These are phyloP conservation scores for Globisporangium solare DNA, from an alignment of 352 stramenopile species.

Conservation along the genomic window DNA sequence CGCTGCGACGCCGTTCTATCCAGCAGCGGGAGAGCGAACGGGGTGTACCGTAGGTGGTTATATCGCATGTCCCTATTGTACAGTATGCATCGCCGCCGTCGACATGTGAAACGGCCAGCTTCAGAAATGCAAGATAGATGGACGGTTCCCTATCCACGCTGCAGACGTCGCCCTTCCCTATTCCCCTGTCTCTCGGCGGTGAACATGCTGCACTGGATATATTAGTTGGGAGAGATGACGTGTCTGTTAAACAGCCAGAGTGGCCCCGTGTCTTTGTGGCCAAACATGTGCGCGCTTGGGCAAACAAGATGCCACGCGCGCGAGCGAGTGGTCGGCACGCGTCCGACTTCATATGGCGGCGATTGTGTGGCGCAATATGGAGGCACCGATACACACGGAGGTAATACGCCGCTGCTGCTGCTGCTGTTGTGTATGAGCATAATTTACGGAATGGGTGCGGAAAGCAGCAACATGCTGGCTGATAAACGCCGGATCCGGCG, in stretches of 20 bases:
- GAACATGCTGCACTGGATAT: too few species aligned
- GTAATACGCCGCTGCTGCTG: too few species aligned
- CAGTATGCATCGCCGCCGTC: background rate
- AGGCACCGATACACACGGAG: too few species aligned
- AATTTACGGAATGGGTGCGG: too few species aligned
- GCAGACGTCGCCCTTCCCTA: background rate
- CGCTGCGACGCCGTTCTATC: background rate
- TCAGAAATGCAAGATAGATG: background rate
- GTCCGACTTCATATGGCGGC: too few species aligned
- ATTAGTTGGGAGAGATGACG: background rate
- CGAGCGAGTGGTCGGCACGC: too few species aligned
- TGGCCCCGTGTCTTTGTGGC: background rate
- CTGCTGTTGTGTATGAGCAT: too few species aligned
- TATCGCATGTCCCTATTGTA: background rate
- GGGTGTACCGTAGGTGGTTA: background rate
- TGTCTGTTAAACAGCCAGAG: background rate
- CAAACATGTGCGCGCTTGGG: conserved; percentile 11
- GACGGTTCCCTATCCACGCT: background rate
- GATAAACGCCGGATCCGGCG: background rate
- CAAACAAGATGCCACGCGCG: too few species aligned
- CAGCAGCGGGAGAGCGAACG: background rate
- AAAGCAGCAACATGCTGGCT: too few species aligned
- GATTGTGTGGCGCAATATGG: too few species aligned
- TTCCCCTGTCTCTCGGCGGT: background rate
- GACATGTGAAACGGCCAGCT: background rate